phyloP scores from a whole-genome alignment of 306 rosid genomes.

The Trichosanthes truncata region DNA sequence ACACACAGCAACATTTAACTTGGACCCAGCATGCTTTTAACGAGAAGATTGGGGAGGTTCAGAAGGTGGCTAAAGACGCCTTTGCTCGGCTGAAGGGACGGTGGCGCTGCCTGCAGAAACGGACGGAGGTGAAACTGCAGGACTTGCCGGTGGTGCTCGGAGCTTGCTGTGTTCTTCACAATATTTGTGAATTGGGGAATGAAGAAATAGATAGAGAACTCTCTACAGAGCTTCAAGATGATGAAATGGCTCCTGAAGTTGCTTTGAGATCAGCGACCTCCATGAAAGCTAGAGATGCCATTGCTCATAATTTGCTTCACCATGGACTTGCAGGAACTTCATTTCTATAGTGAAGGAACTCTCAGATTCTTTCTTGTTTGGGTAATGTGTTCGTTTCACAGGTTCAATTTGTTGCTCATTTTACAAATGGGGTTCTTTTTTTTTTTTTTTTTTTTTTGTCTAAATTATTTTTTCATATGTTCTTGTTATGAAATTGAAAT shows the following conservation, averaged over 20 bases:
- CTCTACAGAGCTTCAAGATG: slow-evolving; percentile 47
- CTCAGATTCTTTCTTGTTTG: not conserved
- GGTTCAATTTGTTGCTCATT: too few relatives aligned
- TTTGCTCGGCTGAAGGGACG: slow-evolving; percentile 77
- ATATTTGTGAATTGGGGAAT: slow-evolving; percentile 69
- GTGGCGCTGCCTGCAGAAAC: slow-evolving; percentile 79
- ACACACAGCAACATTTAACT: slow-evolving; percentile 62
- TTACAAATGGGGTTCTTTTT: too few relatives aligned
- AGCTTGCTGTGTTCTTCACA: slow-evolving; percentile 94
- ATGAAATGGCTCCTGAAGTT: slow-evolving; percentile 67
- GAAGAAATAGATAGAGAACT: slow-evolving; percentile 56
- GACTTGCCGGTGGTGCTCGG: slow-evolving; percentile 83
- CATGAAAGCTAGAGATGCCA: slow-evolving; percentile 68
- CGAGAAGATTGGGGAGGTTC: slow-evolving; percentile 81
- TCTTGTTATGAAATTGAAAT: not conserved
- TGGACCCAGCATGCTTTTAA: slow-evolving; percentile 94
- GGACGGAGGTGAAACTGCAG: slow-evolving; percentile 86
- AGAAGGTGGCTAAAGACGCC: slow-evolving; percentile 52
- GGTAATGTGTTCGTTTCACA: not conserved
- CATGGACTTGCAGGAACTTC: slow-evolving; percentile 92
- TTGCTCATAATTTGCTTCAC: slow-evolving; percentile 94
- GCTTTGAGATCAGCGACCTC: slow-evolving; percentile 48
- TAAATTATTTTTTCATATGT: not conserved
- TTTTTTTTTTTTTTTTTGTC: not conserved
- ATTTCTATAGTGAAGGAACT: slow-evolving; percentile 30